Evolutionary conservation across 169 alveolate species (phyloP).

Genomic region (Eimeria tenella): DNA sequence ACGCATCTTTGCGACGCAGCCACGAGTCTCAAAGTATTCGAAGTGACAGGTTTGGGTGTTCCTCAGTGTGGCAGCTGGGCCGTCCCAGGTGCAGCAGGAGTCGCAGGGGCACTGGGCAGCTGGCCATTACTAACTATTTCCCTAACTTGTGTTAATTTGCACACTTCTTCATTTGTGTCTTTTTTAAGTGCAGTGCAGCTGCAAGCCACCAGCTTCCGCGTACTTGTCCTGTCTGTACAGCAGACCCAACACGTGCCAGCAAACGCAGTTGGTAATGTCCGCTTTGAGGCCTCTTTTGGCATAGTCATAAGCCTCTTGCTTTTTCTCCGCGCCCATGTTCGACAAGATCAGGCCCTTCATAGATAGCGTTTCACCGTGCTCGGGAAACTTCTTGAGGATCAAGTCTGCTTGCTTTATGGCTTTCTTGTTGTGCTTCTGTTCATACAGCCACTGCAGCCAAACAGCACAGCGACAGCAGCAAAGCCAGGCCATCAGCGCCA

Average conservation of each 20-base stretch:
- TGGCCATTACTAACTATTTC: no score
- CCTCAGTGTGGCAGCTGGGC: no score
- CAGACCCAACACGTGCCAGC: slow-evolving; percentile 84
- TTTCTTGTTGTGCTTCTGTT: slow-evolving; percentile 81
- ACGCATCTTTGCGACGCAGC: no score
- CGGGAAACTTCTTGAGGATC: slow-evolving; percentile 82
- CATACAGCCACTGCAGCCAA: slow-evolving; percentile 72
- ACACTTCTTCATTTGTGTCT: background rate
- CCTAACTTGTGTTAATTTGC: background rate
- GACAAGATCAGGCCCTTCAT: slow-evolving; percentile 82
- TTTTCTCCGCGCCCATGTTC: slow-evolving; percentile 73
- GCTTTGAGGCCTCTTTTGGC: slow-evolving; percentile 79
- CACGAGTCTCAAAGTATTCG: no score
- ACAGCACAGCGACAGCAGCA: background rate
- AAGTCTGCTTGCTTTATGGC: slow-evolving; percentile 81
- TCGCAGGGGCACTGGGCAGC: no score
- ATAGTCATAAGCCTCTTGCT: slow-evolving; percentile 82
- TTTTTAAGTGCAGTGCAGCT: background rate
- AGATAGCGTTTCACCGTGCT: slow-evolving; percentile 82
- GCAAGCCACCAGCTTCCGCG: background rate
- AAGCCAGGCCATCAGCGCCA: no score
- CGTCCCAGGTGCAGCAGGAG: no score
- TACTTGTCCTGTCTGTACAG: slow-evolving; percentile 80
- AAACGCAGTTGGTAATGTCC: slow-evolving; percentile 80
- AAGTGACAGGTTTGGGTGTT: no score